Evolutionary conservation across 306 rosid genomes (phyloP).

Genomic region (Corylus avellana): DNA sequence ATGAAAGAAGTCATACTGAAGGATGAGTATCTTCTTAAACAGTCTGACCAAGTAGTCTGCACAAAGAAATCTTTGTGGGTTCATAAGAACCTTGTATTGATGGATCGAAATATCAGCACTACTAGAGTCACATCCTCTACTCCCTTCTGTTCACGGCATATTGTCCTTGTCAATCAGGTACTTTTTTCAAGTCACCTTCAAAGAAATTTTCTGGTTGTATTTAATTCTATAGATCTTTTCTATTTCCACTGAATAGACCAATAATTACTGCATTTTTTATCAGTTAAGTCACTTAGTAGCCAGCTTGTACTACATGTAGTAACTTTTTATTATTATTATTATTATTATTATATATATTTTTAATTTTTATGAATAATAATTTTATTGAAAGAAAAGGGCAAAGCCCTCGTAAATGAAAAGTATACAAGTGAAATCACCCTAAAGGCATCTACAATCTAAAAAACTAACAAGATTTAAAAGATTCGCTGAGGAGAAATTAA

Average conservation of each 20-base stretch:
- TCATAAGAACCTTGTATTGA: conserved; percentile 42
- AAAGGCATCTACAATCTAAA: no score
- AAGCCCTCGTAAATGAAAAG: no score
- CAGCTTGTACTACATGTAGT: not conserved
- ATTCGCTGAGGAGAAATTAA: no score
- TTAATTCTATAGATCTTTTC: conserved; percentile 9
- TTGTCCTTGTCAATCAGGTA: conserved; percentile 72
- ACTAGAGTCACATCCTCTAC: conserved; percentile 32
- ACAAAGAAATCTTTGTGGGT: conserved; percentile 66
- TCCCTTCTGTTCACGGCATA: conserved; percentile 34
- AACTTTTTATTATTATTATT: no score
- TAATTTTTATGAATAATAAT: no score
- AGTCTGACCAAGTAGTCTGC: conserved; percentile 56
- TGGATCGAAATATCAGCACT: conserved; percentile 38
- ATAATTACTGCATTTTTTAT: not conserved
- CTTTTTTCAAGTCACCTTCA: not conserved
- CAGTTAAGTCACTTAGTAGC: not conserved
- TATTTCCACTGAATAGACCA: conserved; percentile 4
- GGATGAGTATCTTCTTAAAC: conserved; percentile 56
- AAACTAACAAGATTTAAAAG: no score
- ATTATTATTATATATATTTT: no score
- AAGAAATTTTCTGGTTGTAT: conserved; percentile 5
- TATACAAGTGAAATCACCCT: no score
- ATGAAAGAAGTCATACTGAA: conserved; percentile 46
- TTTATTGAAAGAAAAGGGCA: no score